Evolutionary conservation across 257 asterid genomes (phyloP).

Genomic region (Orobanche coerulescens): DNA sequence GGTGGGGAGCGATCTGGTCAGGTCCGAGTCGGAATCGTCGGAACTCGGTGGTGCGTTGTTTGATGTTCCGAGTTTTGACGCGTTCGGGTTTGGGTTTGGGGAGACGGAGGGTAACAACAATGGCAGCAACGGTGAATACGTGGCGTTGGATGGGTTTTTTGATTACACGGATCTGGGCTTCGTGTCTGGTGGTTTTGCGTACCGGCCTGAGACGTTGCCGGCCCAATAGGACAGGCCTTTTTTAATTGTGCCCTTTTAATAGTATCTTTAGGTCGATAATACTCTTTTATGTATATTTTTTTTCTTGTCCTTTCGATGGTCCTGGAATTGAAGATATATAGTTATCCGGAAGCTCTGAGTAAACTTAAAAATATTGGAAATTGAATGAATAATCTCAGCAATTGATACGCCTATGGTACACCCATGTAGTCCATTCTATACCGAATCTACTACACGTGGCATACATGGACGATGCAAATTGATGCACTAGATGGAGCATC

Average conservation of each 20-base stretch:
- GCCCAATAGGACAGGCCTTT: constrained; percentile 36
- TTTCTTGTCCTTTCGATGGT: constrained; percentile 11
- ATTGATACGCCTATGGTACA: too few relatives aligned
- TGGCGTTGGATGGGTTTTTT: constrained; percentile 59
- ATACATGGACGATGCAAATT: too few relatives aligned
- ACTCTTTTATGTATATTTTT: constrained; percentile 25
- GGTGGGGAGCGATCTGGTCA: constrained; percentile 28
- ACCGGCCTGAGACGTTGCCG: constrained; percentile 57
- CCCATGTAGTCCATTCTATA: too few relatives aligned
- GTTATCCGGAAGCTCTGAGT: too few relatives aligned
- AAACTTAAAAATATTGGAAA: too few relatives aligned
- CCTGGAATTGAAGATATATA: not conserved
- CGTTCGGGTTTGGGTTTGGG: constrained; percentile 39
- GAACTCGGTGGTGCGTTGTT: constrained; percentile 45
- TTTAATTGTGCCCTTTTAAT: too few relatives aligned
- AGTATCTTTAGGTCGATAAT: constrained; percentile 6
- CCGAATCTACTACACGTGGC: too few relatives aligned
- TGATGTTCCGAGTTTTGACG: constrained; percentile 46
- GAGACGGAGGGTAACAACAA: constrained; percentile 20
- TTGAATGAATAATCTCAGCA: too few relatives aligned
- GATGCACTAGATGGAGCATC: too few relatives aligned
- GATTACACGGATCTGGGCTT: constrained; percentile 60
- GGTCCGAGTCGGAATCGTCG: constrained; percentile 36
- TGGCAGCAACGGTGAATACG: constrained; percentile 33
- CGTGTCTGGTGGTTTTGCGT: constrained; percentile 41